A percentile compares a stretch with the other conserved stretches of the same genome.
Conservation (phyloP, 2,329 filamentous ascomycete genomes). For the Aspergillus glaucus region DNA sequence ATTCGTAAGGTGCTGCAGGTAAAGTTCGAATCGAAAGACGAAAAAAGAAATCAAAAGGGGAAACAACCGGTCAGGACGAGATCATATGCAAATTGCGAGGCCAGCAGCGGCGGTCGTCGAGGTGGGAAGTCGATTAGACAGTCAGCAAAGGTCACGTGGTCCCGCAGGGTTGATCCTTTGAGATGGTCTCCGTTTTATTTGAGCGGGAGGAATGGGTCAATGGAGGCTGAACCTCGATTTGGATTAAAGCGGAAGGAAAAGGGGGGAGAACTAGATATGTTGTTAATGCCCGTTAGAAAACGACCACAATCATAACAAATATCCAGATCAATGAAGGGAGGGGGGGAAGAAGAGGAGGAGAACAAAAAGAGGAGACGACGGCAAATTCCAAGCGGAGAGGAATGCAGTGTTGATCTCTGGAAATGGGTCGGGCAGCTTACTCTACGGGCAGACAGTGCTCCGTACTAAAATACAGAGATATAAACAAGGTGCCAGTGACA, state of each 20-base stretch:
- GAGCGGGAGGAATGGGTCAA: too few species aligned
- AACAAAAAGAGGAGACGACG: conserved; percentile 1
- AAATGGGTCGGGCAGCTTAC: not conserved
- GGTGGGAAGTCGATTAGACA: not conserved
- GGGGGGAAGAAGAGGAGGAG: conserved; percentile 2
- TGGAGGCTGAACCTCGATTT: too few species aligned
- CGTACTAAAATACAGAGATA: not conserved
- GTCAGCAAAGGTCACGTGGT: conserved; percentile 10
- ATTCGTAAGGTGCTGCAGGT: not conserved
- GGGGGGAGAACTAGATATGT: not conserved
- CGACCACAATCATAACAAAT: not conserved
- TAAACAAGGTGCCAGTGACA: not conserved
- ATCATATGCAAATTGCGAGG: conserved; percentile 7
- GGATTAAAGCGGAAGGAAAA: not conserved
- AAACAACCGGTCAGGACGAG: not conserved
- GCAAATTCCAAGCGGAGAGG: not conserved
- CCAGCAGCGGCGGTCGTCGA: conserved; percentile 16
- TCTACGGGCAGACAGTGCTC: not conserved
- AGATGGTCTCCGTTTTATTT: not conserved
- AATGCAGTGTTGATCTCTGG: not conserved
- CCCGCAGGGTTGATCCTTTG: not conserved
- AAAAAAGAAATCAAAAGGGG: not conserved
- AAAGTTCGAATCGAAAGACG: not conserved
- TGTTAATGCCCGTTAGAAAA: too few species aligned
- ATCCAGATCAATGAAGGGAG: not conserved